phyloP scores from a whole-genome alignment of 148 eudicot genomes.

The Bassia scoparia region DNA sequence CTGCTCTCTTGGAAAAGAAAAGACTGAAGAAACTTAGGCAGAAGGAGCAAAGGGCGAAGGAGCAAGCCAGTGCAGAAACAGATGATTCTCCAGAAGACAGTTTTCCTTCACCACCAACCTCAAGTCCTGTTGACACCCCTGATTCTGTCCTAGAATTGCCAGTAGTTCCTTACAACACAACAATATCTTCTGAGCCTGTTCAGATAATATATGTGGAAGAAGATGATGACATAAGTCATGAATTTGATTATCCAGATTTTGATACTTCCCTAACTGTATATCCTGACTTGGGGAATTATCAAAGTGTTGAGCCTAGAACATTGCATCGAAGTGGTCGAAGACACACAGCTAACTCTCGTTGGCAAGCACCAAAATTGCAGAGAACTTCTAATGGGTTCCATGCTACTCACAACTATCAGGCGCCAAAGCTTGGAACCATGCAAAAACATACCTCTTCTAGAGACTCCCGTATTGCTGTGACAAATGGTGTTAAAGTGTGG shows the following conservation, averaged over 20 bases:
- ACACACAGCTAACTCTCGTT: conserved; percentile 32
- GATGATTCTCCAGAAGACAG: conserved; percentile 33
- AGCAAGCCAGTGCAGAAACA: conserved; percentile 39
- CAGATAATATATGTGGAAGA: conserved; percentile 33
- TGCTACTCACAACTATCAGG: conserved; percentile 41
- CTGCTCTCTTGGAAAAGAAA: conserved; percentile 63
- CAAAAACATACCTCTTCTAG: conserved; percentile 44
- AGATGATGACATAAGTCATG: conserved; percentile 16
- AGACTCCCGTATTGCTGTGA: conserved; percentile 37
- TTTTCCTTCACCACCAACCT: conserved; percentile 35
- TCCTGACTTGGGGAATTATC: conserved; percentile 29
- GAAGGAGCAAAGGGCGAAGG: conserved; percentile 70
- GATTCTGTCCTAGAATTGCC: conserved; percentile 35
- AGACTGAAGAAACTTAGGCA: conserved; percentile 73
- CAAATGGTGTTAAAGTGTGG: conserved; percentile 58
- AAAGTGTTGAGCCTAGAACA: conserved; percentile 34
- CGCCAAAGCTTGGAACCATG: conserved; percentile 32
- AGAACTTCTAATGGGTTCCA: conserved; percentile 42
- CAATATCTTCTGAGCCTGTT: conserved; percentile 32
- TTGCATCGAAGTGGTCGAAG: conserved; percentile 32
- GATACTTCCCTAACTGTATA: conserved; percentile 27
- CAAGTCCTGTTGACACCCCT: conserved; percentile 32
- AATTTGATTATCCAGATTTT: conserved; percentile 34
- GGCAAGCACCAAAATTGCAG: conserved; percentile 61
- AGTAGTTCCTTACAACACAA: conserved; percentile 27